phyloP scores from a whole-genome alignment of 192 early-diverging fungal genomes.

The Thamnidium elegans region DNA sequence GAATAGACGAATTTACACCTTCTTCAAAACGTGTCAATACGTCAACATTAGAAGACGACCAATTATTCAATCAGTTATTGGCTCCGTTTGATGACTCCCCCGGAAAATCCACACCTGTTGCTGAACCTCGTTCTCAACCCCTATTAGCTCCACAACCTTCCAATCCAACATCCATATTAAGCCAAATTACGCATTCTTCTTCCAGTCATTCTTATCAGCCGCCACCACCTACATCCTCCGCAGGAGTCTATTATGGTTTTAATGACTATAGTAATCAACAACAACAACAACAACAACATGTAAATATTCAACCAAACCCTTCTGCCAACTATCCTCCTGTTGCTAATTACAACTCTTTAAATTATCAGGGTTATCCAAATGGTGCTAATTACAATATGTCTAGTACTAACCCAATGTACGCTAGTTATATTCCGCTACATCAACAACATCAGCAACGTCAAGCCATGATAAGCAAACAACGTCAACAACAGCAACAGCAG shows the following conservation, averaged over 20 bases:
- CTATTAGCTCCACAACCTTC: slow-evolving; percentile 5
- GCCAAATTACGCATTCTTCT: neutral
- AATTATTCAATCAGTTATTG: slow-evolving; percentile 10
- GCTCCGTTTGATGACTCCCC: slow-evolving; percentile 10
- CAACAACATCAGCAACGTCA: neutral
- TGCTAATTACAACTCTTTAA: too few relatives aligned
- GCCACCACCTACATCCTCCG: neutral
- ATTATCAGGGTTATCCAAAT: too few relatives aligned
- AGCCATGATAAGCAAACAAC: neutral
- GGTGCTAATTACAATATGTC: too few relatives aligned
- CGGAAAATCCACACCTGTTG: neutral
- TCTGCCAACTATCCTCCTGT: neutral
- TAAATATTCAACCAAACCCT: slow-evolving; percentile 9
- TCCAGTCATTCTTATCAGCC: neutral
- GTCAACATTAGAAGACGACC: slow-evolving; percentile 1
- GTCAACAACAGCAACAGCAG: neutral
- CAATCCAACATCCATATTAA: slow-evolving; percentile 1
- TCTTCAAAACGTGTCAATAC: neutral
- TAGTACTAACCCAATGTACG: too few relatives aligned
- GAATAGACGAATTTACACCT: neutral
- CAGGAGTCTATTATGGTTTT: neutral
- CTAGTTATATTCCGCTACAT: neutral
- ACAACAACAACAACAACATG: neutral
- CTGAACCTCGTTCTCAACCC: neutral
- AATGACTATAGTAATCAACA: too few relatives aligned